These are phyloP conservation scores for Thalia dealbata DNA, from an alignment of 176 grass and related monocot species.

Conservation along the genomic window DNA sequence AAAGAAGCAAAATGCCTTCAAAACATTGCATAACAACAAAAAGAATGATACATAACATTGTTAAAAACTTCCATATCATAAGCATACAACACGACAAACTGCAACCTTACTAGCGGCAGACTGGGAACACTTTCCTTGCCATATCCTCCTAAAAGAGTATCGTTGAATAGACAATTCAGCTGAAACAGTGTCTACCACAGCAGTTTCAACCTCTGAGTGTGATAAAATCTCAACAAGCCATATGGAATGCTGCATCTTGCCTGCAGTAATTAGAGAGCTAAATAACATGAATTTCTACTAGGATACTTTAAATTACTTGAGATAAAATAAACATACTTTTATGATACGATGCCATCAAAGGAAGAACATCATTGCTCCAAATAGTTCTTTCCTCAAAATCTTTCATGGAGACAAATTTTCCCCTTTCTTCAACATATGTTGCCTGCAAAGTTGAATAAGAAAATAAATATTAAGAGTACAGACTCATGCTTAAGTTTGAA, in stretches of 20 bases:
- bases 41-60: neutral
- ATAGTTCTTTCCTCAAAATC: constrained; percentile 93
- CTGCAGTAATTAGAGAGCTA: constrained; percentile 25
- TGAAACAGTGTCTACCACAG: constrained; percentile 27
- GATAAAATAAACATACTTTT: constrained; percentile 42
- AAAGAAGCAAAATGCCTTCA: neutral
- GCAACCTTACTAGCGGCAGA: constrained; percentile 82
- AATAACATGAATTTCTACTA: constrained; percentile 8
- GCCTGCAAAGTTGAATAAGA: constrained; percentile 41
- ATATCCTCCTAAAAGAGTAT: constrained; percentile 70
- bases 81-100: neutral
- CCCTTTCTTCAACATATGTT: constrained; percentile 71
- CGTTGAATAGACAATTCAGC: constrained; percentile 39
- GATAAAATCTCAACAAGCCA: constrained; percentile 52
- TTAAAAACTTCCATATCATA: neutral
- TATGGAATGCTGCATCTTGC: constrained; percentile 72
- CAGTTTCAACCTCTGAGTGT: constrained; percentile 29
- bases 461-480: constrained; percentile 5
- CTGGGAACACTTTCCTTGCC: constrained; percentile 67
- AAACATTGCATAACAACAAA: neutral
- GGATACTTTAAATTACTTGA: constrained; percentile 7
- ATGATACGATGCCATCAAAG: constrained; percentile 89
- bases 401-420: constrained; percentile 61
- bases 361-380: constrained; percentile 79
- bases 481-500: neutral